Base-by-base conservation (phyloP, 78 protist genomes). In the Dictyostelium intermedium region DNA sequence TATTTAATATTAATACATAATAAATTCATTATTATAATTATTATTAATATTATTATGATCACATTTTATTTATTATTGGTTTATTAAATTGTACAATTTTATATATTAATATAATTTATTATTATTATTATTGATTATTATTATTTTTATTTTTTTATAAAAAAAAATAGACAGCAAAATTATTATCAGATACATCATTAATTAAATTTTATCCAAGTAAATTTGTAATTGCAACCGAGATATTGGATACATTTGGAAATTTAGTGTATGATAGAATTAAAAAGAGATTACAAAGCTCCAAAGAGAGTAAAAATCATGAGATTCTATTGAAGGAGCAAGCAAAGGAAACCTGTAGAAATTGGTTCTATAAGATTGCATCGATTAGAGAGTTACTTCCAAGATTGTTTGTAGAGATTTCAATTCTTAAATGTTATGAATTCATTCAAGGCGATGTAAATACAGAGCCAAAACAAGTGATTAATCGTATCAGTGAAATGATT, bases 361-460 rank as follows among this genome's bases (percentile, higher is more conserved):
- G 99, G 99, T 98, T 98, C 92, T 95, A 70, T 94, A 98, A 98
- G 91, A 96, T 98, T 13, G 98, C 99, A 0, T 98, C 99, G 3
- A 98, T 98, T 84, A 91, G 99, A 11, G 99, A 98, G 80, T 89
- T 98, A 14, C 20, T 98, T 20, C 99, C 99, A 35, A 91, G 99
- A 32, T 78, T 95, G 41, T 96, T 43, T 82, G 83, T 96, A 20
- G 99, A 98, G 72, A 85, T 95, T 92, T 86, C 98, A 14, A 95
- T 98, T 37, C 72, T 97, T 25, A 37, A 80, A 14, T 96, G 97
- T 91, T 96, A 97, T 92, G 78, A 41, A 16, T 98, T 97, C 69
- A 70, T 98, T 50, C 70, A 74, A 61, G 91, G 91, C 27, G 85
- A 84, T 77, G 43, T 20, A 3, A 80, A 82, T 53, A 63, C 92